Base-by-base conservation (phyloP, 495 filamentous ascomycete genomes). In the Penicillium fimorum region DNA sequence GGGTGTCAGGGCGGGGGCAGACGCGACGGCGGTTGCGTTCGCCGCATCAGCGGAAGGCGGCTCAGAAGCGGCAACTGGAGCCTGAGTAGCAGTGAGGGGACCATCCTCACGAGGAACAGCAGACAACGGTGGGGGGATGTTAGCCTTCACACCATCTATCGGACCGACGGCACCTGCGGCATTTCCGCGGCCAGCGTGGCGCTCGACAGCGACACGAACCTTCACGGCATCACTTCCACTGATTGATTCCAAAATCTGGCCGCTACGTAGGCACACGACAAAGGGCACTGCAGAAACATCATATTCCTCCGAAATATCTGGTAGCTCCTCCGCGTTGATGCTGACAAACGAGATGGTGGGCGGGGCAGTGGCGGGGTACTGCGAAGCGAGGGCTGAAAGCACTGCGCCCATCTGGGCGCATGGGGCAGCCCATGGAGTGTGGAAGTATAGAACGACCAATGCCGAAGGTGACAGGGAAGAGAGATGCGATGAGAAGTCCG, bases 341-440 rank as follows among this genome's bases (percentile, higher is more conserved):
- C 84, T 85, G 56, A 94, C 79, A 85, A 96, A 99, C 59, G 84
- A 84, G 61, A 90, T 84, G 37, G 79, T 75, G 2, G 79, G 83
- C 18, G 89, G 86, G 42, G 77, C 70, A 50, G 82, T 80, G 29
- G 78, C 79, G 49, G 88, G 82, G 74, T 94, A 93, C 60, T 91
- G 87, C 58, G 83, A 81, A 52, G 92, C 92, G 55, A 99, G 87
- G 30, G 90, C 86, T 63, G 80, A 75, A 55, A 99, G 85, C 53
- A 96, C 87, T n/a, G 83, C 85, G 60, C 83, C 82, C 92, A 96
- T 96, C 73, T 96, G 92, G 51, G 87, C 81, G 78, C 94, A 97
- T 12, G 92, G 94, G 29, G 89, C 90, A n/a, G 95, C 94, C 94
- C 95, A 97, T 63, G 91, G 87, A 0, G 95, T 89, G 73, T 96